These are phyloP conservation scores for Scedosporium aurantiacum DNA, from an alignment of 2,329 filamentous ascomycete genomes.

Conservation along the genomic window DNA sequence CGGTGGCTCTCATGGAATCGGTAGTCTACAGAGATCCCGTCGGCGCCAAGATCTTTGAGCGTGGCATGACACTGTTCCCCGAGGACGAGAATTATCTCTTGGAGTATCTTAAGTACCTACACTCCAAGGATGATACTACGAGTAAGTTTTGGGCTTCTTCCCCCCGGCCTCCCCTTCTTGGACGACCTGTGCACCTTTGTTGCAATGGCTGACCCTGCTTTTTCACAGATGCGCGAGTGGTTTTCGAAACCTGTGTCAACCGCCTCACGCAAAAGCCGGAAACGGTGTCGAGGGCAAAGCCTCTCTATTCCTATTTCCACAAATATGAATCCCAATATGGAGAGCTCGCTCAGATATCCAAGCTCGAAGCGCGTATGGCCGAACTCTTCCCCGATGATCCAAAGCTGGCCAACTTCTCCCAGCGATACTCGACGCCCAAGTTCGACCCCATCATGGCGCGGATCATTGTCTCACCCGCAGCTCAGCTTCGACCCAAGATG, in stretches of 20 bases:
- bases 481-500: slow-evolving; percentile 61
- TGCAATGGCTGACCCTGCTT: slow-evolving; percentile 11
- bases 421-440: slow-evolving; percentile 56
- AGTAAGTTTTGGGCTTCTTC: slow-evolving; percentile 48
- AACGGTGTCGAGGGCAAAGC: slow-evolving; percentile 62
- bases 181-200: not conserved
- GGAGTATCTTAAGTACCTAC: slow-evolving; percentile 90
- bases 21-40: slow-evolving; percentile 91
- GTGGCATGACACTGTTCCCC: slow-evolving; percentile 84
- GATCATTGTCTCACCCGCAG: slow-evolving; percentile 69
- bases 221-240: slow-evolving; percentile 70
- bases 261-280: slow-evolving; percentile 69
- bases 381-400: slow-evolving; percentile 89
- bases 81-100: slow-evolving; percentile 89
- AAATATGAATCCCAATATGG: slow-evolving; percentile 92
- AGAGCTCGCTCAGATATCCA: slow-evolving; percentile 79
- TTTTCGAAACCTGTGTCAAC: slow-evolving; percentile 90
- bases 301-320: slow-evolving; percentile 85
- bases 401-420: slow-evolving; percentile 60
- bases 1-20: slow-evolving; percentile 85
- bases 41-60: slow-evolving; percentile 90
- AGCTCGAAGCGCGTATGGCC: slow-evolving; percentile 83
- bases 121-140: slow-evolving; percentile 83
- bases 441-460: slow-evolving; percentile 79
- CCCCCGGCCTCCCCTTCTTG: no score